phyloP scores from a whole-genome alignment of 441 rosid genomes.

The Jatropha multifida region DNA sequence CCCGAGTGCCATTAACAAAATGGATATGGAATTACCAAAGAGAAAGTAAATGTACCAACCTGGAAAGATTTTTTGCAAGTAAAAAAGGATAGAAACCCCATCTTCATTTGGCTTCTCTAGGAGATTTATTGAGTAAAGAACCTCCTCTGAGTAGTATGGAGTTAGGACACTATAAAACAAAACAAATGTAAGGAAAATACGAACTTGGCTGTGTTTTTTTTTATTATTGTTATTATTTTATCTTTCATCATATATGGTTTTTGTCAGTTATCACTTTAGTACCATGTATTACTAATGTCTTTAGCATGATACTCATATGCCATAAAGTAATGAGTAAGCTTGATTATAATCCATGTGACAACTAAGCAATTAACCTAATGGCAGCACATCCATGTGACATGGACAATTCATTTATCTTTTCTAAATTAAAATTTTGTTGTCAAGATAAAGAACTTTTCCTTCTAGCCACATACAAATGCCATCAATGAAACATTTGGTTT shows the following conservation, averaged over 20 bases:
- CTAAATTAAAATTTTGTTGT: background rate
- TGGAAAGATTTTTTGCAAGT: constrained; percentile 85
- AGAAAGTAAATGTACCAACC: constrained; percentile 38
- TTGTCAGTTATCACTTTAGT: background rate
- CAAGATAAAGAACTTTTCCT: background rate
- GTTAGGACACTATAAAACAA: constrained; percentile 67
- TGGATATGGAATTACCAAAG: background rate
- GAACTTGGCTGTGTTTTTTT: background rate
- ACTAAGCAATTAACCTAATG: background rate
- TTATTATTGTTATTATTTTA: background rate
- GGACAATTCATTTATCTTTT: background rate
- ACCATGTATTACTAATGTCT: background rate
- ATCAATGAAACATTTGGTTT: background rate
- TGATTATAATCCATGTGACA: background rate
- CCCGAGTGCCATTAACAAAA: background rate
- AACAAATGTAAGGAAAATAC: background rate
- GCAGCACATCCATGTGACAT: background rate
- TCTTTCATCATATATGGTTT: background rate
- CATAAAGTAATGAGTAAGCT: background rate
- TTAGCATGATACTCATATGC: background rate
- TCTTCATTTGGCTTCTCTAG: constrained; percentile 83
- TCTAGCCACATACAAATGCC: background rate
- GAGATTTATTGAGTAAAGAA: constrained; percentile 65
- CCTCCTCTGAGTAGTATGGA: constrained; percentile 81
- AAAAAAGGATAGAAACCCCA: constrained; percentile 75